Conservation (phyloP, 1,284 basidiomycete genomes). For the Xerocomus minutiporus region DNA sequence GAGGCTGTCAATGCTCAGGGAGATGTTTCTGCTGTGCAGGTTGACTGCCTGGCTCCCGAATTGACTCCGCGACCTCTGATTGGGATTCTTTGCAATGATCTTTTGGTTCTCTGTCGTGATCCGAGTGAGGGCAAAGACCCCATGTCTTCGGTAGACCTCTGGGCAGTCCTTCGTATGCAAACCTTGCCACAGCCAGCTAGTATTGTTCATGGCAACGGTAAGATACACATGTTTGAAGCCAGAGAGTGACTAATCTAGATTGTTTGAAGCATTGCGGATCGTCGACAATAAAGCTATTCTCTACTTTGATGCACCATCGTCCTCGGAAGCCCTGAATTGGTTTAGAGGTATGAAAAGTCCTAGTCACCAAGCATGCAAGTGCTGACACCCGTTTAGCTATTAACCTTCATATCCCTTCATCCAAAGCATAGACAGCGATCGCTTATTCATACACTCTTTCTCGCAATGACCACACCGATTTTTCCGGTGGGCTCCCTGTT, state of each 20-base stretch:
- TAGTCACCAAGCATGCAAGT: neutral
- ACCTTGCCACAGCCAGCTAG: constrained; percentile 85
- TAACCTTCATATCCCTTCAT: constrained; percentile 59
- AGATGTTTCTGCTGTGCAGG: constrained; percentile 75
- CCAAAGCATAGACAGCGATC: constrained; percentile 39
- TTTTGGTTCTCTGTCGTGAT: constrained; percentile 85
- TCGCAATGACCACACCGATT: constrained; percentile 4
- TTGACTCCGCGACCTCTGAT: constrained; percentile 69
- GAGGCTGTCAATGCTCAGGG: constrained; percentile 76
- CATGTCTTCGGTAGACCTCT: constrained; percentile 74
- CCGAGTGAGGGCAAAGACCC: constrained; percentile 73
- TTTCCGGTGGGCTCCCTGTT: constrained; percentile 9
- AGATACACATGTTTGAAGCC: constrained; percentile 25
- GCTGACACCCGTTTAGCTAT: constrained; percentile 42
- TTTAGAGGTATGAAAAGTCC: constrained; percentile 59
- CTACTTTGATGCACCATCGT: constrained; percentile 83
- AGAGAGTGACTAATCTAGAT: constrained; percentile 5
- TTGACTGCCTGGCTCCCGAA: constrained; percentile 85
- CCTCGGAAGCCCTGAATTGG: constrained; percentile 84
- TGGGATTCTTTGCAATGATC: constrained; percentile 87
- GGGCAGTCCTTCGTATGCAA: constrained; percentile 91
- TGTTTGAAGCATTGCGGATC: constrained; percentile 61
- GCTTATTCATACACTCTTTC: constrained; percentile 8
- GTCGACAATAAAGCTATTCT: constrained; percentile 88
- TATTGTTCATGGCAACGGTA: constrained; percentile 82